These are phyloP conservation scores for Paxillus ammoniavirescens DNA, from an alignment of 768 basidiomycete species.

Conservation along the genomic window DNA sequence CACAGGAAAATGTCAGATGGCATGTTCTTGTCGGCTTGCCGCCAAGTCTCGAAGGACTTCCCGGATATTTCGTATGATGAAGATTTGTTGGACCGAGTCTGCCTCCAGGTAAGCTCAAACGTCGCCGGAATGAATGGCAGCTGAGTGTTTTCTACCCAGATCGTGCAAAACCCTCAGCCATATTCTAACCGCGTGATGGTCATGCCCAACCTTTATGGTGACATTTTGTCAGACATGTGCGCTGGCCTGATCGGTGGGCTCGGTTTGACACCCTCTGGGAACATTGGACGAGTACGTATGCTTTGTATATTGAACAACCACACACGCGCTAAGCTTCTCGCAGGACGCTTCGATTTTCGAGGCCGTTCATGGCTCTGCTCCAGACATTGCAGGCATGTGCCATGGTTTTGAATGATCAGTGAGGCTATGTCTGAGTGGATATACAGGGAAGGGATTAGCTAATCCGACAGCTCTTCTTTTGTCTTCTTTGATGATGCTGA, in stretches of 20 bases:
- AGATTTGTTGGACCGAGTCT: constrained; percentile 94
- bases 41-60: constrained; percentile 94
- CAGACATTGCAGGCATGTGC: constrained; percentile 89
- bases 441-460: constrained; percentile 80
- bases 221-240: constrained; percentile 97
- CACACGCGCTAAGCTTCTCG: constrained; percentile 15
- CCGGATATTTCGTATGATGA: constrained; percentile 94
- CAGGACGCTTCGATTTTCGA: constrained; percentile 99
- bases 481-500: constrained; percentile 96
- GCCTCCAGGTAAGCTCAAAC: constrained; percentile 65
- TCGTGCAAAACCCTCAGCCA: constrained; percentile 91
- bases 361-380: constrained; percentile 98
- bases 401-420: background rate
- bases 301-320: constrained; percentile 1
- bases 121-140: background rate
- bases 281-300: constrained; percentile 82
- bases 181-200: constrained; percentile 99
- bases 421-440: constrained; percentile 1
- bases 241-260: constrained; percentile 98
- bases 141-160: constrained; percentile 38
- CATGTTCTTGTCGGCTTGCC: constrained; percentile 98
- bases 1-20: constrained; percentile 99
- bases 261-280: constrained; percentile 95
- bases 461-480: constrained; percentile 99
- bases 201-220: constrained; percentile 97